These are phyloP conservation scores for Starmerella bacillaris DNA, from an alignment of 805 yeast species.

Conservation along the genomic window DNA sequence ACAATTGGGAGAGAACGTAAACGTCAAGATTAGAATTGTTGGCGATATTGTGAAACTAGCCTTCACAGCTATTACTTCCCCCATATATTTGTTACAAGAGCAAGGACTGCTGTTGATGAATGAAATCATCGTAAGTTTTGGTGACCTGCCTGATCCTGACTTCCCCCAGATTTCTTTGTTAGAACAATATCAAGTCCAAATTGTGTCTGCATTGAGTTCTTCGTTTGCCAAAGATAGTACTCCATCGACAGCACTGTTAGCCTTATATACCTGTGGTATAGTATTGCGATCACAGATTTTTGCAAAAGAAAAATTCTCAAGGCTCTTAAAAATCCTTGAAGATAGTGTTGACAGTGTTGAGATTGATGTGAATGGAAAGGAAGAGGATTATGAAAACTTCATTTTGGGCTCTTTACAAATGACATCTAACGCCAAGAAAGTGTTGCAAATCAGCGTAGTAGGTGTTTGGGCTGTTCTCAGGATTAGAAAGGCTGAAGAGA, in stretches of 20 bases:
- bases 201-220: constrained; percentile 74
- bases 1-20: constrained; percentile 11
- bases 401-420: constrained; percentile 23
- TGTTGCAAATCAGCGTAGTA: constrained; percentile 24
- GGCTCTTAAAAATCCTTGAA: constrained; percentile 48
- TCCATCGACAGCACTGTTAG: constrained; percentile 54
- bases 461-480: constrained; percentile 29
- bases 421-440: constrained; percentile 23
- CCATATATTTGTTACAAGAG: constrained; percentile 39
- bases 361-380: constrained; percentile 12
- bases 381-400: constrained; percentile 7
- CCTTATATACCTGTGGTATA: constrained; percentile 60
- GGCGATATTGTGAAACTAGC: constrained; percentile 59
- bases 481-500: constrained; percentile 19
- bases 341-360: constrained; percentile 42
- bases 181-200: constrained; percentile 90
- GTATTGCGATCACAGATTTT: constrained; percentile 48
- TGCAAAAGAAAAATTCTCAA: constrained; percentile 28
- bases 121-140: constrained; percentile 40
- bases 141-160: constrained; percentile 49
- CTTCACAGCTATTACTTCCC: constrained; percentile 63
- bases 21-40: constrained; percentile 18
- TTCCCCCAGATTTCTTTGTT: constrained; percentile 52
- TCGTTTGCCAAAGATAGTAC: constrained; percentile 61
- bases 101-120: constrained; percentile 52